Conservation (phyloP, 2,329 filamentous ascomycete genomes). For the Aureobasidium subglaciale region DNA sequence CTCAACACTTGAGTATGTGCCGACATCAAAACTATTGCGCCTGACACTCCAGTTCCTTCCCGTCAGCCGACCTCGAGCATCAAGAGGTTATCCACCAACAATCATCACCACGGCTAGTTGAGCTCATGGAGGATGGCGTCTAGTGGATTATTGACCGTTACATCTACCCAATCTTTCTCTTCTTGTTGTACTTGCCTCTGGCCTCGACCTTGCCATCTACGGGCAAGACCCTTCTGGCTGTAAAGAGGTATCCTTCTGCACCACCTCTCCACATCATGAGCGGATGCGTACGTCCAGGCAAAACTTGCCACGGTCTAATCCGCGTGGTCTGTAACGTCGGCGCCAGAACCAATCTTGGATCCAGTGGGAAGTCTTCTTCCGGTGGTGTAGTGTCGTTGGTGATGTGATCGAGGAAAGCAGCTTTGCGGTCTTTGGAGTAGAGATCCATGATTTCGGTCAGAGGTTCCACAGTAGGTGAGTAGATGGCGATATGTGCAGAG, state of each 20-base stretch:
- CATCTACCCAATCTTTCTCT: constrained; percentile 15
- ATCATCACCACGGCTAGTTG: too few relatives aligned
- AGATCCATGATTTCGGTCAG: constrained; percentile 71
- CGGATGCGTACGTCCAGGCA: constrained; percentile 87
- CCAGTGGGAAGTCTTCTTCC: constrained; percentile 73
- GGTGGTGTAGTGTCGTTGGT: not conserved
- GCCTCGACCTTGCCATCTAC: constrained; percentile 26
- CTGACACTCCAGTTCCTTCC: too few relatives aligned
- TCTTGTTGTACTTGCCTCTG: constrained; percentile 19
- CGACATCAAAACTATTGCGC: too few relatives aligned
- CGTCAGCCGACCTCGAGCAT: too few relatives aligned
- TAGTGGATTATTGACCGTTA: too few relatives aligned
- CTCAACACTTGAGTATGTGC: too few relatives aligned
- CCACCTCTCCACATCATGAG: constrained; percentile 86
- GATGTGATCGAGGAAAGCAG: constrained; percentile 58
- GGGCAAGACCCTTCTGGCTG: constrained; percentile 72
- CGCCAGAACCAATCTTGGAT: constrained; percentile 76
- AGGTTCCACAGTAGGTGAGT: constrained; percentile 73
- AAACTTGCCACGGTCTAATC: constrained; percentile 77
- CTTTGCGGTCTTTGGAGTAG: constrained; percentile 72
- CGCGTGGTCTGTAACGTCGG: constrained; percentile 74
- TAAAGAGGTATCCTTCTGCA: constrained; percentile 84
- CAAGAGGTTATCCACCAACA: too few relatives aligned
- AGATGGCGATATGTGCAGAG: constrained; percentile 78
- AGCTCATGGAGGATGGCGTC: too few relatives aligned